Percentiles rank a stretch among this genome's conserved stretches.
These are phyloP conservation scores for Kwoniella mangroviensis DNA, from an alignment of 768 basidiomycete genomes.

Conservation along the genomic window DNA sequence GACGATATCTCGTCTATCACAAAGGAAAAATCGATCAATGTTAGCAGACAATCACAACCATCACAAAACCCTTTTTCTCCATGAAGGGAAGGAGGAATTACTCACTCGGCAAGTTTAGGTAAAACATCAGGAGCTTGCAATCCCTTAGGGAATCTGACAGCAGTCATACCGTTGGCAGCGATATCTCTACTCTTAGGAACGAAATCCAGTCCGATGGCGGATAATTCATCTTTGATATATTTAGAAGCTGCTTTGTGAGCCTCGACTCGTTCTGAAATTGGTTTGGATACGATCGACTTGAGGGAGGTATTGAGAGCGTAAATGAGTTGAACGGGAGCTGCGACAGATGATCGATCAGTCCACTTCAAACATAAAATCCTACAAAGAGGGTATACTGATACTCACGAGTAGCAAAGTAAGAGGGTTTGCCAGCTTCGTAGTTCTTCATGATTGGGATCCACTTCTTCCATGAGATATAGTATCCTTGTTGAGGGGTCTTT, in stretches of 20 bases:
- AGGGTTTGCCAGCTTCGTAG: conserved; percentile 78
- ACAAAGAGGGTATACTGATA: conserved; percentile 1
- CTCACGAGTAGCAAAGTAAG: conserved; percentile 83
- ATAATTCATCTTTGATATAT: conserved; percentile 71
- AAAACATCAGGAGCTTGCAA: conserved; percentile 76
- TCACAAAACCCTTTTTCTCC: no score
- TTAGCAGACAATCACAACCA: not conserved
- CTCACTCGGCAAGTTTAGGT: conserved; percentile 66
- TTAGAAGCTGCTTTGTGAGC: conserved; percentile 72
- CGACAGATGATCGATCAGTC: not conserved
- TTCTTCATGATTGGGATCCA: conserved; percentile 88
- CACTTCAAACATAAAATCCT: not conserved
- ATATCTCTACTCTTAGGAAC: conserved; percentile 68
- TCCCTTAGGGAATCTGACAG: conserved; percentile 78
- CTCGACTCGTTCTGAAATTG: conserved; percentile 77
- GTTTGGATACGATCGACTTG: conserved; percentile 68
- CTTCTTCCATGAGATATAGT: conserved; percentile 91
- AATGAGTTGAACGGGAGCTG: conserved; percentile 85
- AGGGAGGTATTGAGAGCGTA: conserved; percentile 88
- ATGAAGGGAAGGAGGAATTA: not conserved
- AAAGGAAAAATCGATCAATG: not conserved
- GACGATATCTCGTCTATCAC: conserved; percentile 68
- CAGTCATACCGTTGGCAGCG: conserved; percentile 94
- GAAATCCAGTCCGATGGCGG: conserved; percentile 69
- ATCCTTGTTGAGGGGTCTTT: conserved; percentile 70